Base-by-base conservation (phyloP, 2,329 filamentous ascomycete species). In the Fusarium sacchari region DNA sequence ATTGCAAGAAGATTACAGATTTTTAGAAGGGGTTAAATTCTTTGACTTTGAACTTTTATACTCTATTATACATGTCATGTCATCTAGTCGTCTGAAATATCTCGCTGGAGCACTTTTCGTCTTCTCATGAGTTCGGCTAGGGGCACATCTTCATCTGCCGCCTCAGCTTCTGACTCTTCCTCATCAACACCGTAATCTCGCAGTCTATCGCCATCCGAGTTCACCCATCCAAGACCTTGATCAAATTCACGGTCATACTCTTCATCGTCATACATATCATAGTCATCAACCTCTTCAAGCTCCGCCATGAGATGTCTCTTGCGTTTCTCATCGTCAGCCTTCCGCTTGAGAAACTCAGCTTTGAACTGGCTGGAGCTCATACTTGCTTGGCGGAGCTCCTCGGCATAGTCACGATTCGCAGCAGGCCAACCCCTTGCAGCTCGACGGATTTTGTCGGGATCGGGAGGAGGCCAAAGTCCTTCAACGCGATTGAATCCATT, bases 141-240 rank as follows among this genome's bases (percentile, higher is more conserved):
- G 0, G 93, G 93, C 20, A 96, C 83, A 75, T 95, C 90, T 2
- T 89, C 87, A 22, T 88, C 86, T 13, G 82, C 68, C 17, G 59
- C 64, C 22, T 71, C 72, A 17, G 64, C 64, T 32, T 78, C 78
- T 4, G 64, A 68, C 64, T 94, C 88, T 20, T 93, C 92, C 77
- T 94, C 92, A 75, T 96, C 94, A 1, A 96, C 93, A 4, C 94
- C 94, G 78, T 91, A 96, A 77, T 96, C 94, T 46, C 88, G 86
- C 56, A 96, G 82, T 39, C 90, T 85, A 78, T 96, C 93, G 4
- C 93, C 94, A 59, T 96, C 93, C 0, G 89, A 86, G 74, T 95
- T 96, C 0, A 87, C 89, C 93, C 93, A 96, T 10, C 84, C 88
- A 46, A 87, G 86, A 76, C 74, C 73, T 7, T 74, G 75, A 72